These are phyloP conservation scores for Aurinia saxatilis DNA, from an alignment of 345 rosid genomes.

Conservation along the genomic window DNA sequence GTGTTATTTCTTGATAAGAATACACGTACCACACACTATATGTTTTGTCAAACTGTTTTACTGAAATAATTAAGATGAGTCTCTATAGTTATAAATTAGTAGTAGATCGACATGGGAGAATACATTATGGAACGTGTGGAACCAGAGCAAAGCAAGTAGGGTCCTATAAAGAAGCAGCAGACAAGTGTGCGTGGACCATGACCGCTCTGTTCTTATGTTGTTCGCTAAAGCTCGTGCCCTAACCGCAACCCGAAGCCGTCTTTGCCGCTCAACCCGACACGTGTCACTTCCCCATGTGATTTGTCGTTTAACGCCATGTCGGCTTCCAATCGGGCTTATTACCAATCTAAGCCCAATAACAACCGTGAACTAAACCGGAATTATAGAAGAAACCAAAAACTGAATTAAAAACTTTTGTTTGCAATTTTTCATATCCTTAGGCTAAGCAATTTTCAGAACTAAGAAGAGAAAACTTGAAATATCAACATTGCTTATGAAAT, in stretches of 20 bases:
- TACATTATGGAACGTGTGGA: conserved; percentile 10
- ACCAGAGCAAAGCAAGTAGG: conserved; percentile 4
- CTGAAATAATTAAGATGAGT: not conserved
- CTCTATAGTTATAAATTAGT: not conserved
- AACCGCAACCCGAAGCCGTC: conserved; percentile 32
- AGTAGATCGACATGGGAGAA: conserved; percentile 8
- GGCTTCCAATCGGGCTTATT: not conserved
- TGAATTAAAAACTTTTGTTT: not conserved
- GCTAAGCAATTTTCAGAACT: not conserved
- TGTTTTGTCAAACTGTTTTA: no score
- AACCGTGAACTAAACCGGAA: not conserved
- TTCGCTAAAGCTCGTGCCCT: conserved; percentile 25
- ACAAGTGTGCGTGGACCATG: conserved; percentile 34
- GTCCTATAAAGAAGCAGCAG: conserved; percentile 18
- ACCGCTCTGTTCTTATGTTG: conserved; percentile 23
- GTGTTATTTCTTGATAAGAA: not conserved
- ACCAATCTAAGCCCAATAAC: not conserved
- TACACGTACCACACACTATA: not conserved
- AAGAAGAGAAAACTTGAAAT: not conserved
- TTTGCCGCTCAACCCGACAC: conserved; percentile 10
- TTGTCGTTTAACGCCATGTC: conserved; percentile 12
- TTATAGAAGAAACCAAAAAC: not conserved
- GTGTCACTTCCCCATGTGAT: conserved; percentile 26
- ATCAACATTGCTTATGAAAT: not conserved
- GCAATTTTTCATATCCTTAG: not conserved